Evolutionary conservation across 208 protist species (phyloP).

Genomic region (Trypanosoma lewisi): DNA sequence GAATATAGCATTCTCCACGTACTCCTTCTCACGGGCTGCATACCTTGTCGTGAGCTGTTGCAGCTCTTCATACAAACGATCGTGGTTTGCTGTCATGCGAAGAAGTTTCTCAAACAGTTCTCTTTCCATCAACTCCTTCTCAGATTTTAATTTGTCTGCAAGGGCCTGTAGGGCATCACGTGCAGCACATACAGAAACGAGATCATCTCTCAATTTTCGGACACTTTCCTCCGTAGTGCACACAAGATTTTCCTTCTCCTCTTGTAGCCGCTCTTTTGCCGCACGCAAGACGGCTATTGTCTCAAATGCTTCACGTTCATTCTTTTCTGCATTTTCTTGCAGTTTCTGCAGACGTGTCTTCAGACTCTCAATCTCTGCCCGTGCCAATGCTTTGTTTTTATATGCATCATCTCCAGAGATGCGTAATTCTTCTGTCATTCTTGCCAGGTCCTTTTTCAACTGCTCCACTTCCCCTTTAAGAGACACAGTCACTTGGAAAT

Average conservation of each 20-base stretch:
- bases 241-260: conserved; percentile 30
- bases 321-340: conserved; percentile 73
- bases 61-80: conserved; percentile 51
- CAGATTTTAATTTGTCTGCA: conserved; percentile 31
- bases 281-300: conserved; percentile 65
- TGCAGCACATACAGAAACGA: conserved; percentile 23
- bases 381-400: conserved; percentile 56
- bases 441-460: conserved; percentile 59
- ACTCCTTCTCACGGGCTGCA: conserved; percentile 66
- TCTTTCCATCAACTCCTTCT: conserved; percentile 40
- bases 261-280: conserved; percentile 42
- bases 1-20: conserved; percentile 74
- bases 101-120: conserved; percentile 76
- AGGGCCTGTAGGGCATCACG: conserved; percentile 26
- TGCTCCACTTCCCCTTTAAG: conserved; percentile 77
- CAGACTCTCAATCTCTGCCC: conserved; percentile 79
- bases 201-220: conserved; percentile 30
- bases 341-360: conserved; percentile 66
- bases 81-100: conserved; percentile 73
- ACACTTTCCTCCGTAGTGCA: conserved; percentile 29
- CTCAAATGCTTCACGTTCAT: conserved; percentile 73
- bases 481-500: conserved; percentile 64
- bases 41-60: conserved; percentile 34
- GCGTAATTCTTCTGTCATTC: conserved; percentile 47
- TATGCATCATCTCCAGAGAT: conserved; percentile 53